Evolutionary conservation across 441 rosid species (phyloP), one percentile per base, ranked within the genome.

Genomic region (Croton setiger): DNA sequence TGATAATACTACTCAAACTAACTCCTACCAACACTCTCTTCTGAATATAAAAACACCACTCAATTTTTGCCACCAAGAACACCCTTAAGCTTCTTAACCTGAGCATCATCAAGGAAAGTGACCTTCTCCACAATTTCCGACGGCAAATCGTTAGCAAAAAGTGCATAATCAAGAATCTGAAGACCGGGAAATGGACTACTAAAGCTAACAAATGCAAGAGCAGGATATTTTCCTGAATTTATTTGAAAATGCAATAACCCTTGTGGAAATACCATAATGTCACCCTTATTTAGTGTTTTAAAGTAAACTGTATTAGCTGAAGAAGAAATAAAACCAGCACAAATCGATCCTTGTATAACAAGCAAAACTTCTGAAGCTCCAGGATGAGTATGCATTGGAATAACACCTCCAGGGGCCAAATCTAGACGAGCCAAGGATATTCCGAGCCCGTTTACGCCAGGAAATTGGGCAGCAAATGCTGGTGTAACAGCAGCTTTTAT

Each of bases 351-450:
- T 21, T 68, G 68, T 2, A 81, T 1, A 5, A 93, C 97, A 2
- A 81, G 6, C 5, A 92, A 79, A 21, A 80, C 71, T 75, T 92
- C 95, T 2, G 95, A 79, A 14, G 70, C 96, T 4, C 86, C 88
- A 0, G 95, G 95, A 73, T 90, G 98, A 41, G 95, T 87, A 77
- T 92, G 98, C 70, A 90, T 74, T 31, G 95, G 98, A 58, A 90
- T 49, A 15, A 88, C 92, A 4, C 98, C 96, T 0, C 77, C 90
- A 7, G 35, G 54, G 0, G 88, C 92, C 70, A 90, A 74, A 79
- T 92, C 98, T 43, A 88, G 66, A 71, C 96, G 87, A 63, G 95
- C 96, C 41, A 84, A 0, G 41, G 98, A 90, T 61, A 92, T 52
- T 4, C 90, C 96, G 5, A 90, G 98, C 12, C 98, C 92, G 60